These are phyloP conservation scores for Raddia guianensis DNA, from an alignment of 176 grass and related monocot genomes.

Conservation along the genomic window DNA sequence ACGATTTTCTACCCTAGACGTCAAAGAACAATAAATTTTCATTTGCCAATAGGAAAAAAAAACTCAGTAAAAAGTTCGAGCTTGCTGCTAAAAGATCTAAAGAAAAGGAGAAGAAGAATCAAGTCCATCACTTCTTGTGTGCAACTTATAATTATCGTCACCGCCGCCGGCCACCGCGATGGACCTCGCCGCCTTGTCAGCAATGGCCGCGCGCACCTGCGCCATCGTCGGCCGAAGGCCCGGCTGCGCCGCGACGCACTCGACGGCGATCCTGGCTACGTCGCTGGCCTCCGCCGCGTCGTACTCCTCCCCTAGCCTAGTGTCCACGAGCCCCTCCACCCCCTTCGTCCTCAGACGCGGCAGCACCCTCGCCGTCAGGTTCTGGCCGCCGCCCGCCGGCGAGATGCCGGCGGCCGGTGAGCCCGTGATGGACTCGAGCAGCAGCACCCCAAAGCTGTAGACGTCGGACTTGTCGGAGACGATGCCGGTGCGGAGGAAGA, in stretches of 20 bases:
- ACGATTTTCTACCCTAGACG: conserved; percentile 19
- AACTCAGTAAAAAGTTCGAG: not conserved
- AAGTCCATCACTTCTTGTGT: not conserved
- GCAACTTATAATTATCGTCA: conserved; percentile 14
- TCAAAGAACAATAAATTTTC: not conserved
- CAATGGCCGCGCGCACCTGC: conserved; percentile 52
- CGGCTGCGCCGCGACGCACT: conserved; percentile 58
- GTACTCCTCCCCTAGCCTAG: conserved; percentile 36
- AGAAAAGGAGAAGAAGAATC: not conserved
- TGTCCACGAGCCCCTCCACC: conserved; percentile 55
- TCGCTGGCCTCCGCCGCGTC: conserved; percentile 49
- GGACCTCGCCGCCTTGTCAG: conserved; percentile 48
- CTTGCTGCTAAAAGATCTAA: not conserved
- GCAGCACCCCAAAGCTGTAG: conserved; percentile 84
- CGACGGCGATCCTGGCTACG: conserved; percentile 50
- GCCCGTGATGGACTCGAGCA: conserved; percentile 77
- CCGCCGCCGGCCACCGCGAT: conserved; percentile 1
- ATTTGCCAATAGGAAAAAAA: not conserved
- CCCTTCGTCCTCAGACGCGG: conserved; percentile 30
- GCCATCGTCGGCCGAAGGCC: conserved; percentile 66
- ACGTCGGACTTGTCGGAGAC: conserved; percentile 77
- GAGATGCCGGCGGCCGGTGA: conserved; percentile 42
- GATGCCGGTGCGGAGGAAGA: conserved; percentile 88
- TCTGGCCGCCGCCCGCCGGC: conserved; percentile 17
- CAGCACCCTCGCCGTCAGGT: conserved; percentile 50